phyloP scores from a whole-genome alignment of 176 grass and related monocot genomes.

The Bromus sterilis region DNA sequence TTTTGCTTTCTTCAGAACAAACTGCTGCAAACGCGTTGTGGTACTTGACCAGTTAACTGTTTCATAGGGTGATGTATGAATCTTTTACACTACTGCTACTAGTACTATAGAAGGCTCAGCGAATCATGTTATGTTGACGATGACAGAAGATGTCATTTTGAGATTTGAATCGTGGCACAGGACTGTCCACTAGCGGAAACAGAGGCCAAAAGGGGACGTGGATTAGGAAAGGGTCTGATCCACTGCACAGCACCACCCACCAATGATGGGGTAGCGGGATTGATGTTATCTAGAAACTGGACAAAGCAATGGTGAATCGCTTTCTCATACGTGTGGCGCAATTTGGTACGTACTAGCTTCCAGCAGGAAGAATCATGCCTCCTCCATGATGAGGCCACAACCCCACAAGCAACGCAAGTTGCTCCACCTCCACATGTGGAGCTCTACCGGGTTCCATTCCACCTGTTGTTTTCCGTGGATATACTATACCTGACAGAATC shows the following conservation, averaged over 20 bases:
- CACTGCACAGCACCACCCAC: not conserved
- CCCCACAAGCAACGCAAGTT: not conserved
- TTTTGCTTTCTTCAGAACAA: not conserved
- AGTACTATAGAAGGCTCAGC: not conserved
- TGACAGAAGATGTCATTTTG: not conserved
- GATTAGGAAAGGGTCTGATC: not conserved
- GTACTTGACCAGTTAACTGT: not conserved
- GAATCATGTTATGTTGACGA: not conserved
- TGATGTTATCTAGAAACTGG: not conserved
- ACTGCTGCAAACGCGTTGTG: too few species aligned
- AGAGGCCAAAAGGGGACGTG: not conserved
- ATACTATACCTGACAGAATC: not conserved
- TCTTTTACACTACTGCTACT: not conserved
- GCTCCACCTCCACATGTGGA: not conserved
- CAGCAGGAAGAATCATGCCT: not conserved
- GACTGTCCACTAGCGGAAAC: not conserved
- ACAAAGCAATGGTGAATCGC: not conserved
- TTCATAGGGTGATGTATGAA: not conserved
- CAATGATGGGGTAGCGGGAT: not conserved
- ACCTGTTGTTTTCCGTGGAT: constrained; percentile 12
- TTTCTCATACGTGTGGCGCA: not conserved
- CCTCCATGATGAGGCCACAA: not conserved
- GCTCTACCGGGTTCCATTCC: not conserved
- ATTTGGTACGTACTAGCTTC: not conserved
- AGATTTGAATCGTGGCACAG: not conserved